Evolutionary conservation across 164 flowering plant species (phyloP), one percentile per base, ranked within the genome.

Genomic region (Echeveria elegans): DNA sequence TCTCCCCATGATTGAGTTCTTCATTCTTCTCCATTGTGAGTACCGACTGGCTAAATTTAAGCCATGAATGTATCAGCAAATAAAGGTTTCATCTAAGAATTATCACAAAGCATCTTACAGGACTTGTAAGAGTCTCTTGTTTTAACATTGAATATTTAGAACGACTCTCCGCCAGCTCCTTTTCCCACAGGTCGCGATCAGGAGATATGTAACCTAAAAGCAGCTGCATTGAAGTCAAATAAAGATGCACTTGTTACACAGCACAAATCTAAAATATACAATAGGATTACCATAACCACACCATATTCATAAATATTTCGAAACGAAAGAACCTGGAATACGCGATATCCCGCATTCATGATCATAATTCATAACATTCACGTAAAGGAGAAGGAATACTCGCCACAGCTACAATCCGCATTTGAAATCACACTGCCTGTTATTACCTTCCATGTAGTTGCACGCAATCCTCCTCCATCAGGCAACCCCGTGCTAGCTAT

Each of bases 391-490:
- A 15, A 23, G n/a, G n/a, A n/a, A 21, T 50, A 50, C 9, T 10
- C 8, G 26, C 0, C 1, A 26, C 56, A 23, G n/a, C 15, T 30
- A 19, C n/a, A 29, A 36, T 62, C 11, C 23, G 16, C 40, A 62
- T 34, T 5, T 1, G 9, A 38, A n/a, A 37, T 23, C 18, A 15
- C 21, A 65, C 11, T 34, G 37, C 15, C 45, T 2, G 37, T 11
- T n/a, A 70, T 67, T 61, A 86, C 88, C 88, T 86, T 86, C 90
- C 90, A 86, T 70, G 76, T 66, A 1, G 81, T 84, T 50, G 88
- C 82, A 6, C 86, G 85, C 72, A 81, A 31, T 30, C 84, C 75
- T 52, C 87, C 86, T 64, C 78, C 87, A 77, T 78, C 80, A 18
- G 83, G 88, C 65, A 86, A 77, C 61, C 91, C 88, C 8, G 74